These are phyloP conservation scores for Debaryomyces fabryi DNA, from an alignment of 1,139 yeast genomes.

Conservation along the genomic window DNA sequence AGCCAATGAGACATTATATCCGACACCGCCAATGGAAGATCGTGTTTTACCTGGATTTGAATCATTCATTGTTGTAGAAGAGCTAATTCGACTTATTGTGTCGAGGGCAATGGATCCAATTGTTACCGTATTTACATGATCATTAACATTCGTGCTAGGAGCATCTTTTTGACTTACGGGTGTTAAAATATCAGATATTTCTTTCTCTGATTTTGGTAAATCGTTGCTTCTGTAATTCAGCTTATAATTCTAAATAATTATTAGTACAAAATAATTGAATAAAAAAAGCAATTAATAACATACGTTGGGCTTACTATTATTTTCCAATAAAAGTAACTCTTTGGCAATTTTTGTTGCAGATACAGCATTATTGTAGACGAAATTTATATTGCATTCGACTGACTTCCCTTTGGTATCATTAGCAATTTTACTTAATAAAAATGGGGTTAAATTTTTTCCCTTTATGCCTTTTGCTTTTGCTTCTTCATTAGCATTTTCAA, in stretches of 20 bases:
- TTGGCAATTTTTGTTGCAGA: constrained; percentile 70
- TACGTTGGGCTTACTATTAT: constrained; percentile 17
- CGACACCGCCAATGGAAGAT: constrained; percentile 81
- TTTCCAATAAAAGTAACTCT: constrained; percentile 47
- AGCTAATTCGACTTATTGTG: constrained; percentile 51
- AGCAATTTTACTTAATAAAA: constrained; percentile 65
- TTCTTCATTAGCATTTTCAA: constrained; percentile 57
- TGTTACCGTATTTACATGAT: constrained; percentile 39
- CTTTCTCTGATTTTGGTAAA: not conserved
- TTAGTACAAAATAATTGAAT: constrained; percentile 12
- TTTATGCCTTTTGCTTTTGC: constrained; percentile 56
- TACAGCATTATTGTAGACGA: constrained; percentile 76
- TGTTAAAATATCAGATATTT: not conserved
- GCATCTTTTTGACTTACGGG: not conserved
- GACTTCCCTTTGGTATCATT: constrained; percentile 68
- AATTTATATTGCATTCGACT: constrained; percentile 69
- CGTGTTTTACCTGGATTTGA: constrained; percentile 71
- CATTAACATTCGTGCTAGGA: not conserved
- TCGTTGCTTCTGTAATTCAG: not conserved
- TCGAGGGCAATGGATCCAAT: constrained; percentile 83
- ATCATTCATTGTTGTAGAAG: constrained; percentile 46
- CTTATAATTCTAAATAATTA: not conserved
- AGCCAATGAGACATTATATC: constrained; percentile 72
- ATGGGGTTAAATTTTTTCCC: constrained; percentile 85
- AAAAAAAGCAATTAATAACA: constrained; percentile 9